These are phyloP conservation scores for Cutaneotrichosporon cavernicola DNA, from an alignment of 1,284 basidiomycete genomes.

Conservation along the genomic window DNA sequence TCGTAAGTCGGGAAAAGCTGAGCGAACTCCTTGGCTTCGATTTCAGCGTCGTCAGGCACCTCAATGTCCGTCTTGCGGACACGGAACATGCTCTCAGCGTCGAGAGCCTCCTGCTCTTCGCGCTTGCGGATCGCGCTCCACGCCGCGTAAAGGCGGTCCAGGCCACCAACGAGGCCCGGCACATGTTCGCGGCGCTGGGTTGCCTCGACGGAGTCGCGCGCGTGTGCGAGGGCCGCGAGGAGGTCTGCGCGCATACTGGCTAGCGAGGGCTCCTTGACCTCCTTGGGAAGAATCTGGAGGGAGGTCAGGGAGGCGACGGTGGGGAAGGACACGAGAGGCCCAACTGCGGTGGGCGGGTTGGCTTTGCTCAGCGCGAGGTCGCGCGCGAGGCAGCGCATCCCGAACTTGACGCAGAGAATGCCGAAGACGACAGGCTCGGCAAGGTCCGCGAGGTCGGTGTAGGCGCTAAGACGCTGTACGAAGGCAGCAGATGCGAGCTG, in stretches of 20 bases:
- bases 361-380: conserved; percentile 23
- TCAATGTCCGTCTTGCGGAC: conserved; percentile 63
- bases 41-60: conserved; percentile 66
- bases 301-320: conserved; percentile 58
- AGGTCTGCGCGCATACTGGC: conserved; percentile 25
- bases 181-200: conserved; percentile 24
- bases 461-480: conserved; percentile 54
- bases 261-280: conserved; percentile 18
- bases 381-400: conserved; percentile 62
- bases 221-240: conserved; percentile 60
- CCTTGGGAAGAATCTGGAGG: conserved; percentile 52
- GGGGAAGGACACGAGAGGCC: conserved; percentile 34
- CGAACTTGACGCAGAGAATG: conserved; percentile 68
- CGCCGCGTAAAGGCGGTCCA: conserved; percentile 71
- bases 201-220: conserved; percentile 53
- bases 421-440: conserved; percentile 64
- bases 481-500: conserved; percentile 55
- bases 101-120: conserved; percentile 65
- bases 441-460: conserved; percentile 65
- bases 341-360: conserved; percentile 39
- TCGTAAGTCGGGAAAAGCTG: conserved; percentile 81
- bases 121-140: conserved; percentile 80
- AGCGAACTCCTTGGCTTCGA: conserved; percentile 77
- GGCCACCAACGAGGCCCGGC: conserved; percentile 57
- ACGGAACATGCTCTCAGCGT: conserved; percentile 76